Base-by-base conservation (phyloP, 805 yeast genomes). In the Schwanniomyces yamadae region DNA sequence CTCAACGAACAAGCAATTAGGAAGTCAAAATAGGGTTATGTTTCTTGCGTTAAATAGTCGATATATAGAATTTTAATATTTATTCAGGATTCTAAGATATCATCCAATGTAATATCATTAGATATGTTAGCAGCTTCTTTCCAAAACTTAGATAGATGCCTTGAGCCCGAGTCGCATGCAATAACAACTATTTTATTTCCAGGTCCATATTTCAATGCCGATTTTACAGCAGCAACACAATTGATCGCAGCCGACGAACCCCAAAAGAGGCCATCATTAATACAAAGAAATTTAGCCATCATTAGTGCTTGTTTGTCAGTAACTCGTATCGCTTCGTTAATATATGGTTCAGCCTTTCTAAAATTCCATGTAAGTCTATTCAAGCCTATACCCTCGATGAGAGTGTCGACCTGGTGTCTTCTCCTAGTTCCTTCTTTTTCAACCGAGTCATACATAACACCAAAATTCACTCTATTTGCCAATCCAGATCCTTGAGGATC, bases 401-500 rank as follows among this genome's bases (percentile, higher is more conserved):
- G 54, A 0, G 98, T 93, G 58, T 91, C 99, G 2, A 91, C 98
- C 61, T 91, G 99, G 58, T 93, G 98, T 48, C 99, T 69, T 54
- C 97, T 73, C 49, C 98, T 71, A 0, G 93, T 85, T 1, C 99
- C 99, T 62, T 91, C 99, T 46, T 75, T 81, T 59, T 91, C 99
- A 6, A 78, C 89, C 2, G 71, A 45, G 50, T 90, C 95, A 57
- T 87, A 91, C 97, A 93, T 89, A 3, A 91, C 98, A 1, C 97
- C 98, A 52, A 66, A 79, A 50, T 86, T 86, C 34, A 91, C 77
- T 41, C 95, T 66, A 61, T 91, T 88, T 53, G 73, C 85, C 44
- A 93, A 74, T 0, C 99, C 99, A 11, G 93, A 82, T 0, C 99
- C 99, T 52, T 88, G 97, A 1, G 98, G 98, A 59, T 91, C 99